phyloP scores from a whole-genome alignment of 257 asterid species.

The Catharanthus roseus region DNA sequence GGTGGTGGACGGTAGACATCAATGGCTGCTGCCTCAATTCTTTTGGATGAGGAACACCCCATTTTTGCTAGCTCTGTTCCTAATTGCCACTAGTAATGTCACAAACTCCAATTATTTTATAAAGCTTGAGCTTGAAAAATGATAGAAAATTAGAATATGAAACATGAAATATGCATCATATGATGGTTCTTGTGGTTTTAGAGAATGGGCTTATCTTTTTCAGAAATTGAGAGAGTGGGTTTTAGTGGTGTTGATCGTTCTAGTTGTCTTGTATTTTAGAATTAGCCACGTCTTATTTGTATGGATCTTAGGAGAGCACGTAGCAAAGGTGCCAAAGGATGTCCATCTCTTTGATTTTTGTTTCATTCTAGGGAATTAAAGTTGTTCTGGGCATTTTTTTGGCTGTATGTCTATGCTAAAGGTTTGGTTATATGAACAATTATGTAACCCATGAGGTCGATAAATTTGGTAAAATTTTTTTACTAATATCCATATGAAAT shows the following conservation, averaged over 20 bases:
- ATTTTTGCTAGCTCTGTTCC: conserved; percentile 20
- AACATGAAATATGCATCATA: background rate
- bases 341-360: too few relatives aligned
- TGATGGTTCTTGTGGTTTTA: conserved; percentile 1
- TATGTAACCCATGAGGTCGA: too few relatives aligned
- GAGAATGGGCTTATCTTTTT: background rate
- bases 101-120: background rate
- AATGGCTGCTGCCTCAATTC: conserved; percentile 41
- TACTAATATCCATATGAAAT: too few relatives aligned
- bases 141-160: background rate
- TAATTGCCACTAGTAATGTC: background rate
- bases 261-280: background rate
- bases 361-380: too few relatives aligned
- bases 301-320: conserved; percentile 3
- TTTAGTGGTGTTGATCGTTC: conserved; percentile 5
- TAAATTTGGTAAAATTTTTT: too few relatives aligned
- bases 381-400: too few relatives aligned
- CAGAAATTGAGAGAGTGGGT: background rate
- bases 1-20: conserved; percentile 82
- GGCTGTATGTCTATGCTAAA: too few relatives aligned
- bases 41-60: conserved; percentile 87
- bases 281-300: conserved; percentile 8
- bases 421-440: too few relatives aligned
- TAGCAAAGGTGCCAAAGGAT: too few relatives aligned
- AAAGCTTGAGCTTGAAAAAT: background rate